Conservation (phyloP, 23 red algal species). For the Gracilaria gracilis region DNA sequence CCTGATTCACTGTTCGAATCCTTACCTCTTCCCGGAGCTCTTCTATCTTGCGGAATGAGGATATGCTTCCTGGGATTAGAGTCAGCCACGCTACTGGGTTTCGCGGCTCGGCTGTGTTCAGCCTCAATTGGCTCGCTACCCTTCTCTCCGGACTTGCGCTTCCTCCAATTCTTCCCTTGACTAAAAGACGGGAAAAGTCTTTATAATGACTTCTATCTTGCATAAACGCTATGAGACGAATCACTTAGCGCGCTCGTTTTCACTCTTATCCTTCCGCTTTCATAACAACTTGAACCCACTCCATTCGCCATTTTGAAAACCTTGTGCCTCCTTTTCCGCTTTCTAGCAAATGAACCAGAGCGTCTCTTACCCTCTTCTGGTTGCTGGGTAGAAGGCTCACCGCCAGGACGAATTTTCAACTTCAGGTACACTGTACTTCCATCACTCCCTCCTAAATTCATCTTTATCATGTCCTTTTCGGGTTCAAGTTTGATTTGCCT, state of each 20-base stretch:
- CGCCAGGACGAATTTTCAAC: neutral
- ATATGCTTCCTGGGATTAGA: neutral
- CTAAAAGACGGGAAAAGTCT: neutral
- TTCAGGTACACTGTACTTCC: neutral
- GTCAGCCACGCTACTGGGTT: neutral
- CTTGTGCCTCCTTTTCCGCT: conserved; percentile 5
- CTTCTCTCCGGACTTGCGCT: neutral
- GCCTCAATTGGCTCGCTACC: neutral
- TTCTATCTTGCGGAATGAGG: neutral
- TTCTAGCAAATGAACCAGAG: neutral
- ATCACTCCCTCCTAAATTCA: neutral
- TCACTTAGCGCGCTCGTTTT: neutral
- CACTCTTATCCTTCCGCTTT: neutral
- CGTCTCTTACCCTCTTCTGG: neutral
- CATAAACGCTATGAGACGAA: neutral
- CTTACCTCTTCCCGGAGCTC: neutral
- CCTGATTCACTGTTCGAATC: neutral
- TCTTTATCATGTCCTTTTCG: neutral
- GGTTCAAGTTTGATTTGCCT: neutral
- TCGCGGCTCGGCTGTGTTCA: neutral
- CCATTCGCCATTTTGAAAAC: conserved; percentile 18
- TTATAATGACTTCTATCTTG: neutral
- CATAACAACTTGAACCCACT: neutral
- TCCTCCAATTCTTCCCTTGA: neutral
- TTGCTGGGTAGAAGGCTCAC: neutral